Evolutionary conservation across 345 rosid species (phyloP), one percentile per base, ranked within the genome.

Genomic region (Lenwebbia sp.): DNA sequence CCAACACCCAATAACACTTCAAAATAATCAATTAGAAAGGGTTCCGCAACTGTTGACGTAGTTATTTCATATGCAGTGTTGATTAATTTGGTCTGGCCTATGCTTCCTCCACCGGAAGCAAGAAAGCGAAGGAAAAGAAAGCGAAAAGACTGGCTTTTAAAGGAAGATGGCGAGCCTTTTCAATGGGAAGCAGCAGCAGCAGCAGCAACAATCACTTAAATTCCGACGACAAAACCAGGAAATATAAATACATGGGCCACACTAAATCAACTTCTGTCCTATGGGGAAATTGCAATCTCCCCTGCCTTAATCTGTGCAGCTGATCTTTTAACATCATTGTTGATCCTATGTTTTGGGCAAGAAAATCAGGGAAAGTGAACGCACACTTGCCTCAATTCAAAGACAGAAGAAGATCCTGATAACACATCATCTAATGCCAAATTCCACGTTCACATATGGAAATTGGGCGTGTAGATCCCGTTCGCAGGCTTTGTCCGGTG

Each of bases 161-260:
- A 10, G 81, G 47, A 37, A 70, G 81, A 70, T 4, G 47, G 81
- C 4, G 47, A 33, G 81, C 81, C 47, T 37, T 70, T 70, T 70
- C 47, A 70, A 70, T 9, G 81, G 47, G 78, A 37, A 70, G 76
- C 76, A 65, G 76, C 65, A 57, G n/a, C 60, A 25, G 74, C 75
- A 62, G 78, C 47, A 37, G 22, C 81, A 37, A 21, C 81, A 70
- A 37, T 70, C 81, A 37, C 81, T 70, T 70, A 70, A 70, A 70
- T 70, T 70, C 81, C 81, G 81, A 70, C 81, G 81, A 70, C 81
- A 70, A 40, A 37, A 70, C 81, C 81, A 70, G 81, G 41, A 70
- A 70, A 70, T 33, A 19, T 70, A 70, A 70, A 70, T 19, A 10
- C 47, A 70, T 19, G 81, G 81, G 81, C 44, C 81, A 40, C 47